Conservation (phyloP, 164 flowering plant genomes). For the Chimonanthus salicifolius region DNA sequence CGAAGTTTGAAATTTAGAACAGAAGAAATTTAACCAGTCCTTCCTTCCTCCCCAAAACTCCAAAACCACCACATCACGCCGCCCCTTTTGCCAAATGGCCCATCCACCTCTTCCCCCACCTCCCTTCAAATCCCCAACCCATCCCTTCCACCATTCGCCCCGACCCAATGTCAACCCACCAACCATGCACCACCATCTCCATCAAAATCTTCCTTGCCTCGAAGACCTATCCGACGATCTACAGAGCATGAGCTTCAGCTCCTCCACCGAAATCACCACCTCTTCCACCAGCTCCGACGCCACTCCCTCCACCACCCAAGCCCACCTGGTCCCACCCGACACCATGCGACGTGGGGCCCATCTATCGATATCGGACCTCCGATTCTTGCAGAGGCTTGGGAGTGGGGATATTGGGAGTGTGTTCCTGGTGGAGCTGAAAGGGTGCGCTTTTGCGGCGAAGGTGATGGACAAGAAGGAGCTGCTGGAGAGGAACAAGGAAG, state of each 20-base stretch:
- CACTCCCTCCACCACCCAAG: constrained; percentile 24
- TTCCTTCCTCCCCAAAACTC: not conserved
- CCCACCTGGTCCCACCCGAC: constrained; percentile 20
- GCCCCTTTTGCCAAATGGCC: constrained; percentile 1
- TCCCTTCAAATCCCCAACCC: not conserved
- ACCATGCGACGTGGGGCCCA: constrained; percentile 24
- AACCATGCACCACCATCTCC: not conserved
- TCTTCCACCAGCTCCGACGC: constrained; percentile 41
- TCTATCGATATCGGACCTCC: constrained; percentile 44
- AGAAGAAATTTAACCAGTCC: no score
- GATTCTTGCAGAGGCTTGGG: constrained; percentile 60
- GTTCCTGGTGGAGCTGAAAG: constrained; percentile 51
- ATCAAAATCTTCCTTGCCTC: constrained; percentile 31
- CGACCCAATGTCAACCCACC: not conserved
- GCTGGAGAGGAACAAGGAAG: constrained; percentile 46
- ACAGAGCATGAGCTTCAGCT: constrained; percentile 64
- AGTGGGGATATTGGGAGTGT: constrained; percentile 84
- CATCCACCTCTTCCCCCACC: not conserved
- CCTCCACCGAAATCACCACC: constrained; percentile 48
- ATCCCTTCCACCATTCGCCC: not conserved
- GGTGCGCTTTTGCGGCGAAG: constrained; percentile 50
- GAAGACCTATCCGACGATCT: constrained; percentile 62
- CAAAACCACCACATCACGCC: not conserved
- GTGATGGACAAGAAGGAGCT: constrained; percentile 72
- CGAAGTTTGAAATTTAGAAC: no score